Conservation (phyloP, 352 stramenopile species). For the Nothophytophthora sp. region DNA sequence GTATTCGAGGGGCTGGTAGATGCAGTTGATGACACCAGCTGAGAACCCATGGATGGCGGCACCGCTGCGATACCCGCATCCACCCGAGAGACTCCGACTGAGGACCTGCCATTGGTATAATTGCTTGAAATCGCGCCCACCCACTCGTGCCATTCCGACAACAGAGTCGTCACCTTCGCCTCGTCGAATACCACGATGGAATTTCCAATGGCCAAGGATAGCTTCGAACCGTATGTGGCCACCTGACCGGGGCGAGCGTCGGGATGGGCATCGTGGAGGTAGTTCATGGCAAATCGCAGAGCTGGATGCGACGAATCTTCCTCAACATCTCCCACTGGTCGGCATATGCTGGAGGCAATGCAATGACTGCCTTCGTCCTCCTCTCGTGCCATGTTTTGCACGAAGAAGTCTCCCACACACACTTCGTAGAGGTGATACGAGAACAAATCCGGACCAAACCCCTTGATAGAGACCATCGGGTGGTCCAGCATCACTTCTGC, state of each 20-base stretch:
- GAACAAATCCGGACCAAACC: constrained; percentile 80
- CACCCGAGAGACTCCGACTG: constrained; percentile 16
- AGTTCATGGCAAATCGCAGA: constrained; percentile 66
- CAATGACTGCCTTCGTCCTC: constrained; percentile 51
- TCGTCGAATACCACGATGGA: constrained; percentile 78
- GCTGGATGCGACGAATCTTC: constrained; percentile 16
- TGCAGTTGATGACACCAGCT: constrained; percentile 31
- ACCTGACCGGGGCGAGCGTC: constrained; percentile 46
- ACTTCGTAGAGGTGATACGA: constrained; percentile 81
- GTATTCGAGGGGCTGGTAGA: constrained; percentile 41
- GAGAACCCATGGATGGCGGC: constrained; percentile 19
- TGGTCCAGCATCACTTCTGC: constrained; percentile 54
- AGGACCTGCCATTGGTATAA: constrained; percentile 25
- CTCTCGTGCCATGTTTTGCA: constrained; percentile 64
- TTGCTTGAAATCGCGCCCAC: constrained; percentile 55
- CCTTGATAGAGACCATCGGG: constrained; percentile 57
- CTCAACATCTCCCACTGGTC: constrained; percentile 5
- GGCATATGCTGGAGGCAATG: constrained; percentile 72
- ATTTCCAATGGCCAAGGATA: constrained; percentile 62
- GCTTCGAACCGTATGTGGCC: constrained; percentile 73
- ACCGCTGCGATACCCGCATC: constrained; percentile 14
- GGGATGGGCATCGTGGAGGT: constrained; percentile 67
- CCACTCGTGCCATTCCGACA: constrained; percentile 68
- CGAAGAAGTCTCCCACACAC: constrained; percentile 67
- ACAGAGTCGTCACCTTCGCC: constrained; percentile 60